Evolutionary conservation across 768 basidiomycete species (phyloP).

Genomic region (Tylopilus sp.): DNA sequence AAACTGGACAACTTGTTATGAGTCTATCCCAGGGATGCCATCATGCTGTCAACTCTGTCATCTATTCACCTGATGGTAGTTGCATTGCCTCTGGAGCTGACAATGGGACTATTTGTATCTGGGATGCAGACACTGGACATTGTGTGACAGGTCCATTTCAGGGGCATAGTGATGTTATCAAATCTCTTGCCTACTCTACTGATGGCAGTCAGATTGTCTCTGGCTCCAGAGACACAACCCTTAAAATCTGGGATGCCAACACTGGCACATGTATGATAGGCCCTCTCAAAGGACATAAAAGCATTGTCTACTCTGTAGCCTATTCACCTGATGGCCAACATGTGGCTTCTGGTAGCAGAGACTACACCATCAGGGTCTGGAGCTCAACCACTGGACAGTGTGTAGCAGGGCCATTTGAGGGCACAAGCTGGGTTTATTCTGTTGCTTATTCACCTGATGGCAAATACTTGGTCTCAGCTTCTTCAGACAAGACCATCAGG

Average conservation of each 20-base stretch:
- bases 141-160: conserved; percentile 1
- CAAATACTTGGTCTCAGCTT: conserved; percentile 23
- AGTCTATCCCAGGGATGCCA: conserved; percentile 13
- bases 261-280: conserved; percentile 7
- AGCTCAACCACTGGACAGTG: conserved; percentile 7
- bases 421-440: conserved; percentile 9
- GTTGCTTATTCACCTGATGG: conserved; percentile 27
- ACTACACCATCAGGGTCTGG: conserved; percentile 21
- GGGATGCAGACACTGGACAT: conserved; percentile 12
- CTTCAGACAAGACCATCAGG: conserved; percentile 14
- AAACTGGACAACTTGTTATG: conserved; percentile 9
- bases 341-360: conserved; percentile 16
- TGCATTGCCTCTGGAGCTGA: conserved; percentile 21
- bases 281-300: conserved; percentile 5
- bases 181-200: conserved; percentile 12
- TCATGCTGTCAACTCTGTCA: conserved; percentile 1
- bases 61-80: conserved; percentile 19
- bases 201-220: conserved; percentile 14
- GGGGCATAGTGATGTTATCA: background rate
- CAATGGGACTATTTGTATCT: conserved; percentile 14
- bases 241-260: conserved; percentile 16
- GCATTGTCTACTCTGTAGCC: conserved; percentile 1
- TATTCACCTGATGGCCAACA: conserved; percentile 23
- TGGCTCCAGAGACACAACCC: background rate
- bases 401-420: conserved; percentile 4